Evolutionary conservation across 257 asterid species (phyloP).

Genomic region (Penstemon barbatus): DNA sequence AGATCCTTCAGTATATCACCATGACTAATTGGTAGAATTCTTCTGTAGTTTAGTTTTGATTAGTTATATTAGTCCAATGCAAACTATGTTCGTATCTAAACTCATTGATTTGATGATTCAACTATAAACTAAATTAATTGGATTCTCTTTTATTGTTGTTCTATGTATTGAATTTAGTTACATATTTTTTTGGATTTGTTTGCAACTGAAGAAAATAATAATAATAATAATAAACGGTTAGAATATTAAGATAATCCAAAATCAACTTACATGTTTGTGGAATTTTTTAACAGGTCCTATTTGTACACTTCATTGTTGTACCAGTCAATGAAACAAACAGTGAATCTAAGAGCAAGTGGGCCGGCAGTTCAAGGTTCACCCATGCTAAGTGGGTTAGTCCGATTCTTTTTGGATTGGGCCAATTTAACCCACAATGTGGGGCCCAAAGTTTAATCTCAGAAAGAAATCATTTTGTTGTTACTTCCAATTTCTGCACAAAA

Average conservation of each 20-base stretch:
- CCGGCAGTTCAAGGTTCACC: conserved; percentile 23
- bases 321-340: conserved; percentile 30
- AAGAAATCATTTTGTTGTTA: not conserved
- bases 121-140: too few species aligned
- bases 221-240: too few species aligned
- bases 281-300: conserved; percentile 13
- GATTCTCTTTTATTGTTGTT: too few species aligned
- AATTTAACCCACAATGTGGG: conserved; percentile 20
- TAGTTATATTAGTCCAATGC: too few species aligned
- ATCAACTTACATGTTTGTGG: not conserved
- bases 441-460: not conserved
- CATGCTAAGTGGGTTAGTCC: conserved; percentile 27
- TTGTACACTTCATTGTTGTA: conserved; percentile 21
- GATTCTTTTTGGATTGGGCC: conserved; percentile 9
- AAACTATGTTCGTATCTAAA: too few species aligned
- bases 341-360: conserved; percentile 26
- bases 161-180: too few species aligned
- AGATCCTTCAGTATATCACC: too few species aligned
- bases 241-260: not conserved
- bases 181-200: too few species aligned
- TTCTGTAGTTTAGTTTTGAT: too few species aligned
- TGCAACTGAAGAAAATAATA: too few species aligned
- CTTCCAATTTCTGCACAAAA: not conserved
- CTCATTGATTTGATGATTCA: too few species aligned
- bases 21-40: too few species aligned